These are phyloP conservation scores for Flaveria bidentis DNA, from an alignment of 129 eudicot species.

Conservation along the genomic window DNA sequence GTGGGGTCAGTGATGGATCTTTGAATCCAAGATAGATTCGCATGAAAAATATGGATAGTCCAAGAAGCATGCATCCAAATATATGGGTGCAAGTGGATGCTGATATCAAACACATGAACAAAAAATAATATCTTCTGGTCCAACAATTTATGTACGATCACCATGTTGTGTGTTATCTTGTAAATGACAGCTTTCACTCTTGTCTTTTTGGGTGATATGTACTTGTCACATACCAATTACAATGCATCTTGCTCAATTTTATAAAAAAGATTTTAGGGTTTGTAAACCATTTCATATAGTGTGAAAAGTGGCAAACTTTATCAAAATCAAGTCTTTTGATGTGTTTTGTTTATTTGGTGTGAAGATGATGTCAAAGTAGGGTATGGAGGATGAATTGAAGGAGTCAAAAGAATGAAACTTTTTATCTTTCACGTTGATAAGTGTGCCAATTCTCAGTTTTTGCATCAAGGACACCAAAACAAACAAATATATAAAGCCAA, in stretches of 20 bases:
- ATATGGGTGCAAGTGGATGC: constrained; percentile 26
- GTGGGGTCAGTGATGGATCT: constrained; percentile 28
- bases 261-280: too few species aligned
- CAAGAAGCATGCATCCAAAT: constrained; percentile 35
- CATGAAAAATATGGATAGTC: constrained; percentile 29
- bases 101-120: constrained; percentile 22
- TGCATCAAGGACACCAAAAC: background rate
- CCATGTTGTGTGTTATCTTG: constrained; percentile 13
- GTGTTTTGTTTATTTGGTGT: background rate
- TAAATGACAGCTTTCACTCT: constrained; percentile 26
- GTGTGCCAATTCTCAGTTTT: constrained; percentile 6
- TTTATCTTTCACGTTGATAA: background rate
- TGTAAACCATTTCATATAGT: too few species aligned
- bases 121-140: constrained; percentile 28
- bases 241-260: constrained; percentile 9
- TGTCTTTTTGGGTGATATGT: constrained; percentile 33
- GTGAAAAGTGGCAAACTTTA: too few species aligned
- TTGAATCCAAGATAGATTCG: constrained; percentile 29
- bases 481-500: too few species aligned
- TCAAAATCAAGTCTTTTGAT: background rate
- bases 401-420: constrained; percentile 5
- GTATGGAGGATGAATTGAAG: background rate
- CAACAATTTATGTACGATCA: constrained; percentile 26
- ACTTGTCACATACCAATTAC: constrained; percentile 20
- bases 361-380: constrained; percentile 1